Evolutionary conservation across 2,329 filamentous ascomycete species (phyloP).

Genomic region (Raffaelea arxii): DNA sequence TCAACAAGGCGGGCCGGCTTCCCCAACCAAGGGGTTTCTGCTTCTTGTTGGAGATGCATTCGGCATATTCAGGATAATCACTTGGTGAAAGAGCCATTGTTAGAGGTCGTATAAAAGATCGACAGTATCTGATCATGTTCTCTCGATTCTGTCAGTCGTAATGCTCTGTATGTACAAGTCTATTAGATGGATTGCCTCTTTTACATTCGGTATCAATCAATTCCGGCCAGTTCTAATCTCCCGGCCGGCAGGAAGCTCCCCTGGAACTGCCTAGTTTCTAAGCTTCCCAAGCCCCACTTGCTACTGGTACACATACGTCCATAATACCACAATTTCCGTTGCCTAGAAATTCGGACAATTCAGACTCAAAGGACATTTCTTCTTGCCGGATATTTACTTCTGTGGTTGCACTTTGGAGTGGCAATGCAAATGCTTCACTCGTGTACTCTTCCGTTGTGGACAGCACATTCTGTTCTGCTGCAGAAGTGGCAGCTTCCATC

Average conservation of each 20-base stretch:
- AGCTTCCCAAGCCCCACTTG: too few species aligned
- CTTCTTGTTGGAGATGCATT: slow-evolving; percentile 4
- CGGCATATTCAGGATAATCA: slow-evolving; percentile 4
- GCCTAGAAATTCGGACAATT: slow-evolving; percentile 4
- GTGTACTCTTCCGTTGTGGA: neutral
- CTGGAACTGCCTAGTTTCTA: too few species aligned
- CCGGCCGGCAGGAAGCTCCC: slow-evolving; percentile 2
- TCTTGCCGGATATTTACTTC: neutral
- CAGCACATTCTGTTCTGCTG: neutral
- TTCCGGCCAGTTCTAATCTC: neutral
- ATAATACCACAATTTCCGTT: slow-evolving; percentile 6
- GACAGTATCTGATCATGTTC: neutral
- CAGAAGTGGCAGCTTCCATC: slow-evolving; percentile 1
- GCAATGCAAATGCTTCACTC: neutral
- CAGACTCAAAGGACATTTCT: slow-evolving; percentile 2
- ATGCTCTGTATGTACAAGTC: too few species aligned
- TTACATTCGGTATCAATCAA: neutral
- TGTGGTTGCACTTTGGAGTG: neutral
- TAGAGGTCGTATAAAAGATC: neutral
- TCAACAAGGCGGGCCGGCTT: slow-evolving; percentile 28
- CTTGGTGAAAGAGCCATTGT: neutral
- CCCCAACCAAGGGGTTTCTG: slow-evolving; percentile 29
- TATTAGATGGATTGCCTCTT: too few species aligned
- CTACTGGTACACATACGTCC: too few species aligned
- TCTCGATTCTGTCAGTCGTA: neutral